A percentile compares a stretch with the other conserved stretches of the same genome.
Conservation (phyloP, 1,284 basidiomycete species). For the Quambalaria eucalypti region DNA sequence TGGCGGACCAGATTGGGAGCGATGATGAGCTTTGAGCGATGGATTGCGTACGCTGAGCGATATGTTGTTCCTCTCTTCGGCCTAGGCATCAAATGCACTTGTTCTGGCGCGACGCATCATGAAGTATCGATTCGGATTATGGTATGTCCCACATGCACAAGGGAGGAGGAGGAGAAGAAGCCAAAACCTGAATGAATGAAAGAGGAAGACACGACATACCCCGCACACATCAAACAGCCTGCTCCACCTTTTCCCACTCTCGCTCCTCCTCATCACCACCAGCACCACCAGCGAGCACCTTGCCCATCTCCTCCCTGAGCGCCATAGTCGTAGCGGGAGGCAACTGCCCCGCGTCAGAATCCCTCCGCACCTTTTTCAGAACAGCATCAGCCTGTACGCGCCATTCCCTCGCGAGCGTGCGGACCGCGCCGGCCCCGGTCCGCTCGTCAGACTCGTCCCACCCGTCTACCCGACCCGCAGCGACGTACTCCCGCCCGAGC, state of each 20-base stretch:
- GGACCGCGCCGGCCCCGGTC: conserved; percentile 3
- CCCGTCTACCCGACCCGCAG: conserved; percentile 27
- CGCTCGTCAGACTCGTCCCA: conserved; percentile 16
- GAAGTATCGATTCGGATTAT: too few relatives aligned
- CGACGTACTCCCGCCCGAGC: conserved; percentile 38
- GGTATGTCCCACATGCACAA: too few relatives aligned
- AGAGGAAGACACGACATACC: neutral
- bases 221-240: neutral
- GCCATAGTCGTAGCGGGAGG: too few relatives aligned
- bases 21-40: neutral
- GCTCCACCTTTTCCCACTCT: conserved; percentile 30
- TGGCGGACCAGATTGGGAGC: neutral
- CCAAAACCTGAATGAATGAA: too few relatives aligned
- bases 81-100: too few relatives aligned
- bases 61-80: too few relatives aligned
- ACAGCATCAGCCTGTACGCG: conserved; percentile 12
- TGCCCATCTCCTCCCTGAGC: conserved; percentile 26
- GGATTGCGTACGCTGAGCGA: too few relatives aligned
- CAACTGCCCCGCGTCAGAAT: too few relatives aligned
- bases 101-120: too few relatives aligned
- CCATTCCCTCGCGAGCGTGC: conserved; percentile 8
- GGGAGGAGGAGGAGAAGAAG: too few relatives aligned
- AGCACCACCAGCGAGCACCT: conserved; percentile 17
- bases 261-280: neutral
- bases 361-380: too few relatives aligned